These are phyloP conservation scores for Saccharomyces hybrid DNA, from an alignment of 1,139 yeast species.

Conservation along the genomic window DNA sequence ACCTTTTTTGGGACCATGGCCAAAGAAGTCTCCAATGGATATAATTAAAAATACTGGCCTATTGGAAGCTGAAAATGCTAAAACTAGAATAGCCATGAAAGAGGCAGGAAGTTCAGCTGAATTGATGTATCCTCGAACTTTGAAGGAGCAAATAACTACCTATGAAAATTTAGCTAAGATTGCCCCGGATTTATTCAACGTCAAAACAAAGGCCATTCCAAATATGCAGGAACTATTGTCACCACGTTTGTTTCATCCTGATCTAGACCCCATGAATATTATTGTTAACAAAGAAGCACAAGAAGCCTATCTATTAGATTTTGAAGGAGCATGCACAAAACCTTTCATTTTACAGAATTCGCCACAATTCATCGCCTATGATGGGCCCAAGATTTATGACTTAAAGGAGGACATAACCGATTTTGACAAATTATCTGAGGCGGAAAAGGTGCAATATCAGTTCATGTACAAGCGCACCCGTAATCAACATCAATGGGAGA, in stretches of 20 bases:
- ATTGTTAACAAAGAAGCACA: conserved; percentile 39
- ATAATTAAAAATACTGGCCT: conserved; percentile 57
- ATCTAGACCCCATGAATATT: conserved; percentile 85
- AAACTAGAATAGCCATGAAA: conserved; percentile 47
- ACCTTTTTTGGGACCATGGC: conserved; percentile 67
- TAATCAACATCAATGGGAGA: conserved; percentile 85
- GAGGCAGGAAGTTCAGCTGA: conserved; percentile 45
- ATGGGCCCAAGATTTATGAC: conserved; percentile 79
- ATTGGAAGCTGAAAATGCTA: conserved; percentile 59
- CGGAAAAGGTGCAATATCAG: conserved; percentile 71
- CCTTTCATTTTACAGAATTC: conserved; percentile 74
- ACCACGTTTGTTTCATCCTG: conserved; percentile 74
- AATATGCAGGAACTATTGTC: conserved; percentile 55
- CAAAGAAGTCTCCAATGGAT: conserved; percentile 47
- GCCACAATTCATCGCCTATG: conserved; percentile 78
- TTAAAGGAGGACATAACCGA: conserved; percentile 67
- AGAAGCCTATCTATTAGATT: conserved; percentile 58
- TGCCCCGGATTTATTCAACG: conserved; percentile 49
- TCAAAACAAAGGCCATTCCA: conserved; percentile 45
- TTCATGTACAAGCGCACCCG: conserved; percentile 86
- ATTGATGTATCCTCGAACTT: conserved; percentile 37
- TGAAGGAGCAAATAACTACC: conserved; percentile 47
- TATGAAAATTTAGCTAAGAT: conserved; percentile 52
- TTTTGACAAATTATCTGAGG: conserved; percentile 56
- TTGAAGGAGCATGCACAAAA: conserved; percentile 70